These are phyloP conservation scores for Yamadazyma scolyti DNA, from an alignment of 805 yeast species.

Conservation along the genomic window DNA sequence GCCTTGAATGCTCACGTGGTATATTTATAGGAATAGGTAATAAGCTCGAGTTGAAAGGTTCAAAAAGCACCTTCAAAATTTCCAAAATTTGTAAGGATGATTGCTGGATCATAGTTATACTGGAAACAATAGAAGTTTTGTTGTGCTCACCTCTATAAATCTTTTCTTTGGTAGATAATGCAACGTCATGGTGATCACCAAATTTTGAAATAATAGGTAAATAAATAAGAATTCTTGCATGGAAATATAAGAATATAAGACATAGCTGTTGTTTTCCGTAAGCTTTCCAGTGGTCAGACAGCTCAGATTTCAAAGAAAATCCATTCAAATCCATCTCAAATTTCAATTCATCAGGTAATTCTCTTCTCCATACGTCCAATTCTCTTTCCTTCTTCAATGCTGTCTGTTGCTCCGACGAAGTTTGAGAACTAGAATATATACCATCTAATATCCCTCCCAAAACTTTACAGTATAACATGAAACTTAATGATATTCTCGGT, in stretches of 20 bases:
- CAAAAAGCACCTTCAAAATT: conserved; percentile 41
- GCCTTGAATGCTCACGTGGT: conserved; percentile 59
- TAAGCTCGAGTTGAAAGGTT: conserved; percentile 36
- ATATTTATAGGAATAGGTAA: conserved; percentile 64
- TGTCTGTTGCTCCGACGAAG: conserved; percentile 17
- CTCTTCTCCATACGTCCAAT: conserved; percentile 75
- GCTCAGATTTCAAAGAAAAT: conserved; percentile 29
- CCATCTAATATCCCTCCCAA: conserved; percentile 71
- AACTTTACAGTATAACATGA: conserved; percentile 68
- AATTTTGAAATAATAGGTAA: conserved; percentile 39
- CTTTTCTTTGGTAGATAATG: conserved; percentile 35
- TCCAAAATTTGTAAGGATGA: conserved; percentile 59
- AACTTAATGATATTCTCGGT: conserved; percentile 54
- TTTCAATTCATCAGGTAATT: conserved; percentile 55
- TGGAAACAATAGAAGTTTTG: conserved; percentile 36
- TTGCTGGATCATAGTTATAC: conserved; percentile 66
- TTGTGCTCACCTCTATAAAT: conserved; percentile 35
- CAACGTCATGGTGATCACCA: conserved; percentile 40
- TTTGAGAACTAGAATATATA: conserved; percentile 58
- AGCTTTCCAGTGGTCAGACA: conserved; percentile 18
- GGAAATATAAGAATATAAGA: conserved; percentile 44
- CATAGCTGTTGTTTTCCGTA: conserved; percentile 47
- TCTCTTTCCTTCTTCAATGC: conserved; percentile 49
- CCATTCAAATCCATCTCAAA: conserved; percentile 67
- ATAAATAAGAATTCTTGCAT: conserved; percentile 40